These are phyloP conservation scores for Tephrocybe rancida DNA, from an alignment of 768 basidiomycete species.

Conservation along the genomic window DNA sequence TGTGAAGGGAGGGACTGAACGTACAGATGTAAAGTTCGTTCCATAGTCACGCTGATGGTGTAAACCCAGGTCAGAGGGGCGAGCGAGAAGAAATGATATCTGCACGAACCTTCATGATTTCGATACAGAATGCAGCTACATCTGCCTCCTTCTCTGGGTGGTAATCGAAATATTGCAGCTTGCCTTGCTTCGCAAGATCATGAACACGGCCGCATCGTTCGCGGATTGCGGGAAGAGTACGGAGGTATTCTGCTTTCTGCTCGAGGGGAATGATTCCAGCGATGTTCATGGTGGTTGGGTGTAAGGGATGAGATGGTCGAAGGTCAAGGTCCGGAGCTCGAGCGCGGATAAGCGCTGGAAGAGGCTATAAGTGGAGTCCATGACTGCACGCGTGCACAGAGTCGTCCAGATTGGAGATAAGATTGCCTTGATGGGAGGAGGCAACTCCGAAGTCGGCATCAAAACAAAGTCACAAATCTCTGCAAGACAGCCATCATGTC, in stretches of 20 bases:
- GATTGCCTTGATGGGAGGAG: neutral
- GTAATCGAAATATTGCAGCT: slow-evolving; percentile 86
- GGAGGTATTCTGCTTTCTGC: slow-evolving; percentile 67
- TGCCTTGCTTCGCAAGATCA: slow-evolving; percentile 71
- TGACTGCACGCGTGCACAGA: neutral
- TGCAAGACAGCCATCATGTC: no score
- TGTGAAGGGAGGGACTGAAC: slow-evolving; percentile 19
- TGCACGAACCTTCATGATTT: slow-evolving; percentile 73
- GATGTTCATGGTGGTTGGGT: slow-evolving; percentile 30
- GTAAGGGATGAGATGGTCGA: neutral
- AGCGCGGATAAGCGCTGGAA: neutral
- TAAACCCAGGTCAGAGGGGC: neutral
- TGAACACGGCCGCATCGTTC: slow-evolving; percentile 82
- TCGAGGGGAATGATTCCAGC: slow-evolving; percentile 27
- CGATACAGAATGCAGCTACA: slow-evolving; percentile 73
- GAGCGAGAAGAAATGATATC: neutral
- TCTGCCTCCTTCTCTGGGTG: slow-evolving; percentile 72
- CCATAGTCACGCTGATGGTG: slow-evolving; percentile 75
- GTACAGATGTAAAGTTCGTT: slow-evolving; percentile 61
- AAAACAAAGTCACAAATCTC: neutral
- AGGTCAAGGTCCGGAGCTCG: slow-evolving; percentile 6
- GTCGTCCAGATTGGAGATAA: slow-evolving; percentile 5
- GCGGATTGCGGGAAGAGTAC: slow-evolving; percentile 87
- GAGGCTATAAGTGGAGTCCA: neutral
- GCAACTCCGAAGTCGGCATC: neutral